Evolutionary conservation across 768 basidiomycete species (phyloP).

Genomic region (Udeniomyces megalosporus): DNA sequence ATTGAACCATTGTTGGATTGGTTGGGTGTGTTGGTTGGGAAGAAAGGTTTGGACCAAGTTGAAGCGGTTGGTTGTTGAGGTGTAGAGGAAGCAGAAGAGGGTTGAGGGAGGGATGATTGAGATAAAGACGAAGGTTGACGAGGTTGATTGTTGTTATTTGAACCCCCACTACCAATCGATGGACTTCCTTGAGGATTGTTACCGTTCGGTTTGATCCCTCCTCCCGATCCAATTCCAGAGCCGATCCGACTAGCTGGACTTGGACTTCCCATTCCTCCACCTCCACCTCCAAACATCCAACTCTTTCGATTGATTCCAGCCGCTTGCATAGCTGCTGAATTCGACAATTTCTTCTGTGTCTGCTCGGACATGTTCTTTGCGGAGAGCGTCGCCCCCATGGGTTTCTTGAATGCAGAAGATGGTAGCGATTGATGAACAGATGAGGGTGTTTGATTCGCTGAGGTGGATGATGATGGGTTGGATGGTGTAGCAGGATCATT

Average conservation of each 20-base stretch:
- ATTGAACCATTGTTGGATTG: too few relatives aligned
- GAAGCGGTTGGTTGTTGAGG: not conserved
- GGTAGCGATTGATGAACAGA: too few relatives aligned
- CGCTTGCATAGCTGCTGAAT: slow-evolving; percentile 72
- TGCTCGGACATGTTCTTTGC: slow-evolving; percentile 84
- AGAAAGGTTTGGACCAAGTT: slow-evolving; percentile 7
- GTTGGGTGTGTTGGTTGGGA: slow-evolving; percentile 7
- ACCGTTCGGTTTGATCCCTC: too few relatives aligned
- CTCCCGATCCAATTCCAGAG: too few relatives aligned
- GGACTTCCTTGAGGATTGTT: slow-evolving; percentile 22
- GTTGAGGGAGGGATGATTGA: not conserved
- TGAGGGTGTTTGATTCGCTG: too few relatives aligned
- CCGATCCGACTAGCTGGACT: slow-evolving; percentile 24
- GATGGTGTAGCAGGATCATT: not conserved
- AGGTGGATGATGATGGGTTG: too few relatives aligned
- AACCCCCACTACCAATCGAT: slow-evolving; percentile 19
- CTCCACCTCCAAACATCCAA: slow-evolving; percentile 55
- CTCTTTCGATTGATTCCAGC: slow-evolving; percentile 56
- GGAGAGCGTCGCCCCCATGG: slow-evolving; percentile 35
- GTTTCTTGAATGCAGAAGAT: not conserved
- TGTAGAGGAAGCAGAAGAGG: not conserved
- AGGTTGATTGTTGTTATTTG: slow-evolving; percentile 11
- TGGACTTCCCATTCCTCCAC: slow-evolving; percentile 2
- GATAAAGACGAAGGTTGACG: not conserved
- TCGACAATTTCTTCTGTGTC: slow-evolving; percentile 78